Conservation (phyloP, 305 asterid species). For the Coffea humblotiana region DNA sequence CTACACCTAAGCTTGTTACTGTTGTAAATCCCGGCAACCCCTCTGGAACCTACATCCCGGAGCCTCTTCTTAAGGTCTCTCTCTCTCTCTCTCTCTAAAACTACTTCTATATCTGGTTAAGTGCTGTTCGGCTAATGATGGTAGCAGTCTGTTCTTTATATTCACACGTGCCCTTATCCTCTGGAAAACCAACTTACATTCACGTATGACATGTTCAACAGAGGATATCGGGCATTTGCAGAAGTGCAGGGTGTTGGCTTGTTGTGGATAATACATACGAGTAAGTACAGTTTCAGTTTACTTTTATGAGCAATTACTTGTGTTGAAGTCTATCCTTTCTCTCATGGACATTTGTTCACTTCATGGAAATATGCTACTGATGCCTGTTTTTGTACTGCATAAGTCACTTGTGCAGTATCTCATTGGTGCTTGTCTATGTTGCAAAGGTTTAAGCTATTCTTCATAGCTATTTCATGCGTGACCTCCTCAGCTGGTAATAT, state of each 20-base stretch:
- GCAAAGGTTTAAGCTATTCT: neutral
- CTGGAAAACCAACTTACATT: slow-evolving; percentile 3
- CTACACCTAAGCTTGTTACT: slow-evolving; percentile 90
- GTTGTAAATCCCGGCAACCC: slow-evolving; percentile 99
- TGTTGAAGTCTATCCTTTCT: neutral
- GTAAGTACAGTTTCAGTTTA: slow-evolving; percentile 45
- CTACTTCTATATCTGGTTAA: neutral
- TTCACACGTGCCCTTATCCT: slow-evolving; percentile 3
- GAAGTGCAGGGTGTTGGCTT: slow-evolving; percentile 88
- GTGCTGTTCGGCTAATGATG: slow-evolving; percentile 1
- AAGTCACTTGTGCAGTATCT: neutral
- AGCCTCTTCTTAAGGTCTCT: slow-evolving; percentile 84
- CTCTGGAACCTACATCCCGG: slow-evolving; percentile 92
- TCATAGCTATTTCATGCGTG: neutral
- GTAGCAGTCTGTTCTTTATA: slow-evolving; percentile 4
- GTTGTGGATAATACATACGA: slow-evolving; percentile 92
- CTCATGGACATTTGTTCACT: neutral
- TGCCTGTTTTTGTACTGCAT: neutral
- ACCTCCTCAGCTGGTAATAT: neutral
- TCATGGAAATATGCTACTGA: neutral
- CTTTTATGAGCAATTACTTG: neutral
- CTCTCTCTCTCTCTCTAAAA: slow-evolving; percentile 12
- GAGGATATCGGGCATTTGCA: slow-evolving; percentile 90
- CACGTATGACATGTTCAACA: slow-evolving; percentile 25
- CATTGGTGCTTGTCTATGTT: neutral